Percentiles rank a stretch among this genome's conserved stretches.
phyloP scores from a whole-genome alignment of 805 yeast genomes.

The Wickerhamia fluorescens region DNA sequence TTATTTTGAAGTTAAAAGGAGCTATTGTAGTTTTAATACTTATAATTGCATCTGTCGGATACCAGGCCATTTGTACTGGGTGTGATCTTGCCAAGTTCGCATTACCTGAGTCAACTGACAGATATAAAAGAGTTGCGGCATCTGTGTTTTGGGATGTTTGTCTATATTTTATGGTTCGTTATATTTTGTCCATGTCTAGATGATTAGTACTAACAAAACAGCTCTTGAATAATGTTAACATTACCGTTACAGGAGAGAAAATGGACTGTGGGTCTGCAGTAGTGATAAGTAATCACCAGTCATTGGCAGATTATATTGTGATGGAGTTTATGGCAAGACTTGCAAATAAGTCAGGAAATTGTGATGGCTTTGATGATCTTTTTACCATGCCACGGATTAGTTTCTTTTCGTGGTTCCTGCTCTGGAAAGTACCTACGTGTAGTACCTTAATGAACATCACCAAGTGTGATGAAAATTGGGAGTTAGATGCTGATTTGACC shows the following conservation, averaged over 20 bases:
- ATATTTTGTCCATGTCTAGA: not conserved
- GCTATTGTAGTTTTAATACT: not conserved
- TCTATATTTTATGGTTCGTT: constrained; percentile 22
- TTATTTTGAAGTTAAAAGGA: not conserved
- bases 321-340: constrained; percentile 36
- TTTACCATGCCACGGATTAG: constrained; percentile 38
- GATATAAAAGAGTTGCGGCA: constrained; percentile 11
- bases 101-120: constrained; percentile 15
- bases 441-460: constrained; percentile 40
- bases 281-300: constrained; percentile 55
- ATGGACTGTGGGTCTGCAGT: constrained; percentile 30
- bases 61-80: not conserved
- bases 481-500: constrained; percentile 34
- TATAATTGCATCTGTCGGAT: not conserved
- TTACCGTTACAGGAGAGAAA: constrained; percentile 38
- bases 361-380: not conserved
- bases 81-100: not conserved
- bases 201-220: constrained; percentile 2
- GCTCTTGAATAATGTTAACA: constrained; percentile 31
- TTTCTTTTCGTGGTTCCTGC: constrained; percentile 64
- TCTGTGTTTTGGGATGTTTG: constrained; percentile 23
- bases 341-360: constrained; percentile 14
- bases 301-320: constrained; percentile 59
- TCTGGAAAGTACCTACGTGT: constrained; percentile 57
- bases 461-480: constrained; percentile 68